A percentile compares a stretch with the other conserved stretches of the same genome.
Conservation (phyloP, 1,284 basidiomycete species). For the Ceratobasidium sp. region DNA sequence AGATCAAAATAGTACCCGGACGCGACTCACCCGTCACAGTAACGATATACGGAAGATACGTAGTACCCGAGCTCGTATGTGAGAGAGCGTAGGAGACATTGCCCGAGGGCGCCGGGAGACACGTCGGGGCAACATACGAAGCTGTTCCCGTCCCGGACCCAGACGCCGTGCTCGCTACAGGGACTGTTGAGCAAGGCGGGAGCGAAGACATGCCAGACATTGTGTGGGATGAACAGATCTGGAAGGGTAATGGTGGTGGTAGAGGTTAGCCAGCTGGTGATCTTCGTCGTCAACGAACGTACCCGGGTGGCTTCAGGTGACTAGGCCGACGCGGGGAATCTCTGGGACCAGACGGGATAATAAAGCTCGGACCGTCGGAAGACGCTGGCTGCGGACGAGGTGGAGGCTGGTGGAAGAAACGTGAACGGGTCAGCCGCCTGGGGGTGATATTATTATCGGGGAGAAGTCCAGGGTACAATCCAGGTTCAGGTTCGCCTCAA, state of each 20-base stretch:
- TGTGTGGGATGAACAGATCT: slow-evolving; percentile 19
- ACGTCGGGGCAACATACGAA: slow-evolving; percentile 28
- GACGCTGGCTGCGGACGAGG: slow-evolving; percentile 37
- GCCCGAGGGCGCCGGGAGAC: slow-evolving; percentile 33
- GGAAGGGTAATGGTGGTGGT: too few relatives aligned
- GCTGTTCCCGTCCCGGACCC: slow-evolving; percentile 22
- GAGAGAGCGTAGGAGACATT: slow-evolving; percentile 34
- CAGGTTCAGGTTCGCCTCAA: slow-evolving; percentile 23
- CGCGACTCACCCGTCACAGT: slow-evolving; percentile 25
- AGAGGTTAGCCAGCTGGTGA: not conserved
- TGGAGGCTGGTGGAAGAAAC: not conserved
- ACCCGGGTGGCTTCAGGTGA: slow-evolving; percentile 27
- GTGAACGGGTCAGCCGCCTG: slow-evolving; percentile 18
- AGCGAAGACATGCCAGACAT: slow-evolving; percentile 27
- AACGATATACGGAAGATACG: slow-evolving; percentile 11
- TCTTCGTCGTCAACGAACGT: slow-evolving; percentile 1
- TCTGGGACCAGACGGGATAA: slow-evolving; percentile 41
- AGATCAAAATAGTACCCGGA: not conserved
- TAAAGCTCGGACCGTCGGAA: slow-evolving; percentile 7
- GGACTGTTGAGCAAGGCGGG: slow-evolving; percentile 18
- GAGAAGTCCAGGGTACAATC: slow-evolving; percentile 23
- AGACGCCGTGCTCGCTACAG: not conserved
- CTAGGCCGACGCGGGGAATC: slow-evolving; percentile 25
- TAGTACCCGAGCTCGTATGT: slow-evolving; percentile 13
- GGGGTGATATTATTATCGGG: slow-evolving; percentile 22